Base-by-base conservation (phyloP, 2,329 filamentous ascomycete genomes). In the Neopestalotiopsis sp. region DNA sequence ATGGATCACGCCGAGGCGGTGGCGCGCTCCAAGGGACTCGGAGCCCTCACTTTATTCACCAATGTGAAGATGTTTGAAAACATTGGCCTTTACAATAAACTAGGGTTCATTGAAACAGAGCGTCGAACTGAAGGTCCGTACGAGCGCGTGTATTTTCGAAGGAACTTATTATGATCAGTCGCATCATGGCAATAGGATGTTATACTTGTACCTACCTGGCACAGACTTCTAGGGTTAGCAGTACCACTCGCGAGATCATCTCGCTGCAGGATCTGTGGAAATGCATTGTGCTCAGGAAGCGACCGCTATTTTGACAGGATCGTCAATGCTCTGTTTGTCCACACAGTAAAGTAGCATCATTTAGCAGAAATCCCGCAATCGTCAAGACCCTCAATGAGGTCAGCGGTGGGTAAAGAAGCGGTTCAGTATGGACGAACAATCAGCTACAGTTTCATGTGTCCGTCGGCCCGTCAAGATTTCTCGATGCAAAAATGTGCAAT, bases 141-240 rank as follows among this genome's bases (percentile, higher is more conserved):
- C 58, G 73, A 80, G 4, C 71, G 80, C 2, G 80, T 81, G 0
- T 82, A 78, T 65, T 82, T 78, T 67, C 74, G 76, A 0, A 81
- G 77, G 52, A 68, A 70, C 0, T 28, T 79, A 13, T 9, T 10
- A 38, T 38, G 17, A 62, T 12, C n/a, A 40, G n/a, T 17, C 7
- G 45, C 45, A 52, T 7, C 14, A 20, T 6, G 34, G 34, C 34
- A 52, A 20, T 20, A 52, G n/a, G 20, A 17, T 52, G 45, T 28
- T 28, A 28, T 28, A 28, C 24, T 28, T 28, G 24, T 28, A 28
- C 24, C 24, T 28, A 28, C 24, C 24, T 28, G 24, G 24, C 24
- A 28, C 24, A 28, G 24, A 28, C 24, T 28, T 28, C 24, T 28
- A 28, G 24, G 45, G 0, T 17, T 52, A 17, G 17, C 45, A 52